These are phyloP conservation scores for Cercospora nicotianae DNA, from an alignment of 2,329 filamentous ascomycete genomes.

Conservation along the genomic window DNA sequence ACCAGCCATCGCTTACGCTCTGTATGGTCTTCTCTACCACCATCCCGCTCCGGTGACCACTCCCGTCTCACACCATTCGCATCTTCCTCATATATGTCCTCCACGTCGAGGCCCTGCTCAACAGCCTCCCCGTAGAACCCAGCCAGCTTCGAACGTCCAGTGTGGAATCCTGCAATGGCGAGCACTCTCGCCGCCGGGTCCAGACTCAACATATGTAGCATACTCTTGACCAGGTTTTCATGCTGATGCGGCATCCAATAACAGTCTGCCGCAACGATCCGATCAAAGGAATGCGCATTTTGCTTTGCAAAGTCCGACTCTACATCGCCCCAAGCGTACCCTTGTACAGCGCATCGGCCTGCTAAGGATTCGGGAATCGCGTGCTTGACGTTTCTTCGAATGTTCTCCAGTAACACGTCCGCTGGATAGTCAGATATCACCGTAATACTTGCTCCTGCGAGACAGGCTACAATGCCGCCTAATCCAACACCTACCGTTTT, in stretches of 20 bases:
- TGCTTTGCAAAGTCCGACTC: constrained; percentile 42
- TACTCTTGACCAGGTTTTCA: constrained; percentile 62
- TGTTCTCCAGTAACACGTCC: constrained; percentile 57
- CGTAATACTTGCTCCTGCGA: constrained; percentile 52
- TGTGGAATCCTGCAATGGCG: constrained; percentile 72
- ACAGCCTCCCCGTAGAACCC: constrained; percentile 62
- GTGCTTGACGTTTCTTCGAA: constrained; percentile 57
- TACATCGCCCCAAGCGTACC: constrained; percentile 66
- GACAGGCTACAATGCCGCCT: constrained; percentile 48
- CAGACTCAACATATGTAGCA: constrained; percentile 64
- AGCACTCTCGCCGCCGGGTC: constrained; percentile 55
- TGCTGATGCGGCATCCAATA: constrained; percentile 76
- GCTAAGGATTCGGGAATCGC: constrained; percentile 46
- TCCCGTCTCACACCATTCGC: constrained; percentile 62
- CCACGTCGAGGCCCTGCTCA: constrained; percentile 58
- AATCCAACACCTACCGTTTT: constrained; percentile 46
- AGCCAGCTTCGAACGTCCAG: constrained; percentile 65
- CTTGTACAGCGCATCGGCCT: constrained; percentile 50
- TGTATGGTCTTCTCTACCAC: constrained; percentile 61
- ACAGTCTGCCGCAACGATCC: constrained; percentile 70
- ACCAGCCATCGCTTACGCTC: constrained; percentile 71
- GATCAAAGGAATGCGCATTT: constrained; percentile 53
- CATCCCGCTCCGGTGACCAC: constrained; percentile 58
- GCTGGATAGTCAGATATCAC: constrained; percentile 69
- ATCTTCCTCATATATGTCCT: constrained; percentile 68